Conservation (phyloP, 2,329 filamentous ascomycete genomes). For the Aureobasidium sp. region DNA sequence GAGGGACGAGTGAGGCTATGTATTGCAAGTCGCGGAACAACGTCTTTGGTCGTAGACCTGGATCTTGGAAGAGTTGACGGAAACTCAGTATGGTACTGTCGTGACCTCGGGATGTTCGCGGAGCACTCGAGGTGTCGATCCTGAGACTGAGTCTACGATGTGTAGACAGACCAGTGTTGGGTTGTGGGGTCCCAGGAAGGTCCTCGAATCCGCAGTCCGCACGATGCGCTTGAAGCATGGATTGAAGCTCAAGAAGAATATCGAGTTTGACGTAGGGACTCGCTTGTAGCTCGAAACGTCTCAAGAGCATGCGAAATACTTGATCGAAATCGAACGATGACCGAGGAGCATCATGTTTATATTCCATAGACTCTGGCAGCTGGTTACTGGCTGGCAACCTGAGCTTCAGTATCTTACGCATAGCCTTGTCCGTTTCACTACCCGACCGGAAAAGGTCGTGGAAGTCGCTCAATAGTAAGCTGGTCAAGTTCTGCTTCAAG, state of each 20-base stretch:
- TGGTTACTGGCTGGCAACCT: neutral
- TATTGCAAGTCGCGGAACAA: conserved; percentile 43
- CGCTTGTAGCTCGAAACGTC: conserved; percentile 79
- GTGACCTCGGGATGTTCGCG: neutral
- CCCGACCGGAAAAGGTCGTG: conserved; percentile 81
- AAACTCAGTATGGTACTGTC: conserved; percentile 18
- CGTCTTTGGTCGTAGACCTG: conserved; percentile 36
- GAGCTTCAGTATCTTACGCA: neutral
- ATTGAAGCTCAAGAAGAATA: conserved; percentile 72
- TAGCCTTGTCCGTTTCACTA: conserved; percentile 69
- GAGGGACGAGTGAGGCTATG: conserved; percentile 53
- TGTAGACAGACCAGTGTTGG: neutral
- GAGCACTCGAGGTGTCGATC: conserved; percentile 4
- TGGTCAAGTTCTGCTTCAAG: conserved; percentile 69
- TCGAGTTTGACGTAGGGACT: conserved; percentile 82
- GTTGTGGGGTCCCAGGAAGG: neutral
- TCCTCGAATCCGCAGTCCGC: neutral
- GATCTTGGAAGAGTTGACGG: conserved; percentile 33
- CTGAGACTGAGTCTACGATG: neutral
- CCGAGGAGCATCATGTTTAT: neutral
- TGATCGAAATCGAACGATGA: conserved; percentile 50
- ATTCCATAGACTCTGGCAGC: neutral
- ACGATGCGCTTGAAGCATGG: conserved; percentile 38
- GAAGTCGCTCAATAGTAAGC: conserved; percentile 79
- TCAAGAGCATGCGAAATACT: conserved; percentile 70